Percentiles rank a stretch among this genome's conserved stretches.
These are phyloP conservation scores for Nothomitra cinnamomea DNA, from an alignment of 2,329 filamentous ascomycete species.

Conservation along the genomic window DNA sequence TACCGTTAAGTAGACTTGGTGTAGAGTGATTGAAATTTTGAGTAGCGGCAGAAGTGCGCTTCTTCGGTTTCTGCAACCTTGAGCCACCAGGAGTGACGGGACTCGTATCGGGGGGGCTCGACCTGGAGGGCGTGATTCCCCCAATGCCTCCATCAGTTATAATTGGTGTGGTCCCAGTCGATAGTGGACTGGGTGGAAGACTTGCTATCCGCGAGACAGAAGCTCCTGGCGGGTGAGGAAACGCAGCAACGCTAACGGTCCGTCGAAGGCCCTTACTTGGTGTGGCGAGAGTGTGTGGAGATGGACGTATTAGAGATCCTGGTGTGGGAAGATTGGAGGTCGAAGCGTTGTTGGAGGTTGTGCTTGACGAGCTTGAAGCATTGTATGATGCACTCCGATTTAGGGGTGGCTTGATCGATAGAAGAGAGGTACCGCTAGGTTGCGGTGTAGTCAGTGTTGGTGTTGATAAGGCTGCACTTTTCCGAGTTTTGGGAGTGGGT, in stretches of 20 bases:
- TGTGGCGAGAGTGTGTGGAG: background rate
- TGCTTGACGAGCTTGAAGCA: background rate
- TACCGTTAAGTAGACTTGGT: slow-evolving; percentile 64
- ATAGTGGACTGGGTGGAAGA: slow-evolving; percentile 38
- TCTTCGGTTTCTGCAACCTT: slow-evolving; percentile 40
- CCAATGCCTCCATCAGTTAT: background rate
- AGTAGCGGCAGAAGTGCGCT: slow-evolving; percentile 25
- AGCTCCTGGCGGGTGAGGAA: slow-evolving; percentile 72
- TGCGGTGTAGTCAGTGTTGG: background rate
- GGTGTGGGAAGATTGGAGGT: slow-evolving; percentile 2
- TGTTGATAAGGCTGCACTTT: background rate
- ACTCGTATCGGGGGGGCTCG: slow-evolving; percentile 16
- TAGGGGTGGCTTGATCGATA: background rate
- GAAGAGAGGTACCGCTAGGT: background rate
- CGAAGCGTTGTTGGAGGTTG: background rate
- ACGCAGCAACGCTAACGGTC: slow-evolving; percentile 83
- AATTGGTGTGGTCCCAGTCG: slow-evolving; percentile 16
- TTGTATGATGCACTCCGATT: slow-evolving; percentile 2
- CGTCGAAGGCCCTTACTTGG: slow-evolving; percentile 41
- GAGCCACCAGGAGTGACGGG: slow-evolving; percentile 20
- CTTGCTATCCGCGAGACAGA: slow-evolving; percentile 36
- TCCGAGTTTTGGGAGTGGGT: slow-evolving; percentile 4
- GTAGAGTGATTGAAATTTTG: slow-evolving; percentile 33
- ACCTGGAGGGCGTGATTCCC: slow-evolving; percentile 6
- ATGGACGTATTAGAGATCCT: background rate